Conservation (phyloP, 108 stramenopile species). For the Thalassiosira profunda region DNA sequence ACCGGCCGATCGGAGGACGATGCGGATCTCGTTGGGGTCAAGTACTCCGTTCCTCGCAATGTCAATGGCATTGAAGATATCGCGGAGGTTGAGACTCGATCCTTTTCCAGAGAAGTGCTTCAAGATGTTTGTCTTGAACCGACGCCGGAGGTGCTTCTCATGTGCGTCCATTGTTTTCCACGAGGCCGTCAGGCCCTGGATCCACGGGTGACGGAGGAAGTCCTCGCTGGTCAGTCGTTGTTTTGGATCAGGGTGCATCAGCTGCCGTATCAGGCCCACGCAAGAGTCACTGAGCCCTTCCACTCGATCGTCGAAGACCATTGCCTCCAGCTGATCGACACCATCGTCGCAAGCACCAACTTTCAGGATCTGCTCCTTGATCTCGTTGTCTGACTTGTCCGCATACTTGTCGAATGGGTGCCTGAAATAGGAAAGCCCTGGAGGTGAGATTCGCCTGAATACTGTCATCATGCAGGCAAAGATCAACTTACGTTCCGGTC, state of each 20-base stretch:
- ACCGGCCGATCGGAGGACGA: too few species aligned
- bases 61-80: too few species aligned
- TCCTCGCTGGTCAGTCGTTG: conserved; percentile 10
- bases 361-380: not conserved
- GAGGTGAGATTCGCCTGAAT: too few species aligned
- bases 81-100: too few species aligned
- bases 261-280: conserved; percentile 17
- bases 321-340: not conserved
- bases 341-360: not conserved
- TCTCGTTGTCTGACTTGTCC: not conserved
- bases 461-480: too few species aligned
- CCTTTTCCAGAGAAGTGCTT: too few species aligned
- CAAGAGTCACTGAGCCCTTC: conserved; percentile 21
- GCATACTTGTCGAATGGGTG: conserved; percentile 7
- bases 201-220: conserved; percentile 44
- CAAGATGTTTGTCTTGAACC: too few species aligned
- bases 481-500: too few species aligned
- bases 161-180: not conserved
- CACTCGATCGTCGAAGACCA: conserved; percentile 40
- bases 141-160: conserved; percentile 8
- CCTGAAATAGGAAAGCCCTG: too few species aligned
- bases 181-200: conserved; percentile 25
- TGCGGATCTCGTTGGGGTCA: too few species aligned
- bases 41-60: too few species aligned
- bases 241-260: conserved; percentile 34